Conservation (phyloP, 1,284 basidiomycete species). For the Dichomitus squalens region DNA sequence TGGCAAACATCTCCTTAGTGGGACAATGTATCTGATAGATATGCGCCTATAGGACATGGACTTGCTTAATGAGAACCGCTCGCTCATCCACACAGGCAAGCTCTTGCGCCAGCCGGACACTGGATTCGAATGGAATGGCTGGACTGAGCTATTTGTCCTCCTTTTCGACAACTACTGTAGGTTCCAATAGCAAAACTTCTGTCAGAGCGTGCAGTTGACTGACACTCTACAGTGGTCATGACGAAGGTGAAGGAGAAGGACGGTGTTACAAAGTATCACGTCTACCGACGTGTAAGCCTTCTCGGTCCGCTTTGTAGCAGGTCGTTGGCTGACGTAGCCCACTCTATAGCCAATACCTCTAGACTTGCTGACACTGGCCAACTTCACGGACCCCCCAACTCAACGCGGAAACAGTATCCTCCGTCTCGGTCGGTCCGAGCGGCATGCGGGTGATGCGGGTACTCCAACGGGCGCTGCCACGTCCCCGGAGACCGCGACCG, state of each 20-base stretch:
- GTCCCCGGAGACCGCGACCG: slow-evolving; percentile 51
- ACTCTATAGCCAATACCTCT: slow-evolving; percentile 79
- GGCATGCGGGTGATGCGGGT: slow-evolving; percentile 36
- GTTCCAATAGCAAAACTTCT: slow-evolving; percentile 29
- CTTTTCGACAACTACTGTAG: slow-evolving; percentile 92
- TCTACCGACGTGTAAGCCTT: slow-evolving; percentile 72
- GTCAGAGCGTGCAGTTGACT: background rate
- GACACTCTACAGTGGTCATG: slow-evolving; percentile 70
- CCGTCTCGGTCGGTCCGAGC: slow-evolving; percentile 39
- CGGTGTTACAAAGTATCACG: slow-evolving; percentile 72
- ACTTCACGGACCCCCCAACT: slow-evolving; percentile 76
- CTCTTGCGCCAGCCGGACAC: slow-evolving; percentile 84
- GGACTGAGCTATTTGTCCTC: slow-evolving; percentile 86
- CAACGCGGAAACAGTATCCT: slow-evolving; percentile 66
- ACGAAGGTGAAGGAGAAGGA: slow-evolving; percentile 82
- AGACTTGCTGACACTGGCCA: slow-evolving; percentile 80
- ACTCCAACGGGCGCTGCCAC: slow-evolving; percentile 39
- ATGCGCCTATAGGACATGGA: slow-evolving; percentile 74
- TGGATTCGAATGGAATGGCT: slow-evolving; percentile 78
- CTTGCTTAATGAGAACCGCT: slow-evolving; percentile 79
- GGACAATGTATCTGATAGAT: background rate
- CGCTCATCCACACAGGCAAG: slow-evolving; percentile 82
- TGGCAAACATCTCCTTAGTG: background rate
- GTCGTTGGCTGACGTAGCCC: background rate
- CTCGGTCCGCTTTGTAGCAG: background rate